Evolutionary conservation across 306 rosid species (phyloP), one percentile per base, ranked within the genome.

Genomic region (Dicorynia guianensis): DNA sequence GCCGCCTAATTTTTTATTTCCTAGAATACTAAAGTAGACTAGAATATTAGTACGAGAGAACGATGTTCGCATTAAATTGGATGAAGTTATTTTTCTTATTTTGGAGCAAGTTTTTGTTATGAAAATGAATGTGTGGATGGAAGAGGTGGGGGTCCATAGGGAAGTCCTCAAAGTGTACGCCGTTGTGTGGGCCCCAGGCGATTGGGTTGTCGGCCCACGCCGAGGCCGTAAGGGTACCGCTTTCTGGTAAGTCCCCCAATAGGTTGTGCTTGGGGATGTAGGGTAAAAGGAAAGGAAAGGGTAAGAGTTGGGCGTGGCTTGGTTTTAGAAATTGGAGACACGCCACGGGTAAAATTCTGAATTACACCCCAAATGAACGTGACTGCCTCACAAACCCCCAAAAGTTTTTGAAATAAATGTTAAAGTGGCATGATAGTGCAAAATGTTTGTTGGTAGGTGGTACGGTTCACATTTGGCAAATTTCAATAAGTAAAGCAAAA

Each of bases 241-340:
- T 49, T 10, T 67, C 48, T 17, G 5, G 53, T 74, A 66, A 55
- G 17, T 36, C 67, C 68, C 76, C 81, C 85, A 76, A 72, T 65
- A 71, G 61, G 81, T 86, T 52, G 93, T 88, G 93, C 76, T 90
- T 79, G 34, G 83, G 59, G 70, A 85, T 90, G 93, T 63, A 50
- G 83, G 80, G 78, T 69, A 48, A 67, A 81, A 81, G 72, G 78
- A 42, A 58, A 73, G 53, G 12, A 72, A 35, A 5, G 5, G 14
- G 13, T n/a, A 14, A 17, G 52, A 11, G n/a, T 15, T 74, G 69
- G 10, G 2, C 11, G 49, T 33, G 43, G 6, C 54, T 14, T 40
- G 48, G 15, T 33, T 50, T 69, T 69, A 17, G 38, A 57, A 67
- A 0, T 33, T 36, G 25, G 11, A 47, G 18, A 36, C 74, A 35